Percentiles rank a stretch among this genome's conserved stretches.
These are phyloP conservation scores for Rhododendron mucronatum DNA, from an alignment of 148 eudicot species.

Conservation along the genomic window DNA sequence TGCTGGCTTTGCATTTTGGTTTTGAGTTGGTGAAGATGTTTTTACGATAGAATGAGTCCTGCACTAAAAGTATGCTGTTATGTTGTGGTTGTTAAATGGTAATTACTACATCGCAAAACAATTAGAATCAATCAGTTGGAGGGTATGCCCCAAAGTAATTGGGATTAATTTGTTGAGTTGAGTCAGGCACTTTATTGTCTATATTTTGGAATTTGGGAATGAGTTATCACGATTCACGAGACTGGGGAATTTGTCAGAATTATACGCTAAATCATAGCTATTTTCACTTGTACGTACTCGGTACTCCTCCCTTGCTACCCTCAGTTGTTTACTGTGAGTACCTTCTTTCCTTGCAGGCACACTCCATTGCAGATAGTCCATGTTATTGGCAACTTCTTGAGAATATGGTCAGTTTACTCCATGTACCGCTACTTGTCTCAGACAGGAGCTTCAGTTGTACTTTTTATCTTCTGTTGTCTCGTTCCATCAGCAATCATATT, in stretches of 20 bases:
- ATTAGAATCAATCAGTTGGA: background rate
- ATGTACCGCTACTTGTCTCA: constrained; percentile 75
- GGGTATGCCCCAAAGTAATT: background rate
- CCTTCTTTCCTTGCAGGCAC: constrained; percentile 44
- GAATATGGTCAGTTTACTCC: constrained; percentile 97
- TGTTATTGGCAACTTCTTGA: constrained; percentile 67
- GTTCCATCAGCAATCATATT: constrained; percentile 71
- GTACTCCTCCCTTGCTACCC: constrained; percentile 1
- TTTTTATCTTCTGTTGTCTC: constrained; percentile 82
- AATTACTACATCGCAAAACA: background rate
- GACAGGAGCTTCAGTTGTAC: constrained; percentile 80
- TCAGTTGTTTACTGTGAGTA: constrained; percentile 6
- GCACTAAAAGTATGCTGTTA: background rate
- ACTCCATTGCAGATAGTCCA: constrained; percentile 80
- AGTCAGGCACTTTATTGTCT: background rate
- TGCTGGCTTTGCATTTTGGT: background rate
- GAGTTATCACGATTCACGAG: background rate
- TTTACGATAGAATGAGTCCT: background rate
- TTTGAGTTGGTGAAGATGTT: constrained; percentile 2
- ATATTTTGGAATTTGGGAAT: constrained; percentile 11
- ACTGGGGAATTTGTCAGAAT: background rate
- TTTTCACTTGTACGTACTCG: background rate
- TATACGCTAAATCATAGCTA: background rate
- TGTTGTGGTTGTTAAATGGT: background rate
- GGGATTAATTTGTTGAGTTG: background rate